phyloP scores from a whole-genome alignment of 345 rosid species.

The Hibiscus trionum region DNA sequence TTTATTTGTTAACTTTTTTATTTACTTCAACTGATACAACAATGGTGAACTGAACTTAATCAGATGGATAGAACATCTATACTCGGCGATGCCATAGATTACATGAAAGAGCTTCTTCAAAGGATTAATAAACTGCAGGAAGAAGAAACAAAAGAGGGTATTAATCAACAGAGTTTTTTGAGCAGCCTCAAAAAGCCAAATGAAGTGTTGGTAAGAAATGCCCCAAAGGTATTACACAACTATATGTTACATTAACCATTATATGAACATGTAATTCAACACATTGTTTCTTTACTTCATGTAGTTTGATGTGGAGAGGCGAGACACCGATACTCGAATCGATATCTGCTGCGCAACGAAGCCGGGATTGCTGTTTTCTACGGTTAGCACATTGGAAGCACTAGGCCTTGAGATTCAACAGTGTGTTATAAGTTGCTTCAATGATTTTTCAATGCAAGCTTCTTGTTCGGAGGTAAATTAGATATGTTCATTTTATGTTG shows the following conservation, averaged over 20 bases:
- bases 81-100: slow-evolving; percentile 45
- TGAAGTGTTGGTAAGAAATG: slow-evolving; percentile 57
- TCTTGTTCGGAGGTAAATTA: slow-evolving; percentile 71
- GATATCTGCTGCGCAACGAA: slow-evolving; percentile 72
- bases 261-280: neutral
- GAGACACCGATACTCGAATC: slow-evolving; percentile 48
- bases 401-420: slow-evolving; percentile 86
- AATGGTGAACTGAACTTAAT: neutral
- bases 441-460: slow-evolving; percentile 86
- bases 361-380: slow-evolving; percentile 75
- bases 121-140: slow-evolving; percentile 54
- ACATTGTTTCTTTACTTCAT: neutral
- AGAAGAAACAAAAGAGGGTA: slow-evolving; percentile 33
- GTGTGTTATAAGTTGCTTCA: slow-evolving; percentile 83
- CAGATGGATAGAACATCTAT: slow-evolving; percentile 50
- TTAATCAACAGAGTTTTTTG: slow-evolving; percentile 23
- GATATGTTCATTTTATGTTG: no score
- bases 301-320: slow-evolving; percentile 59
- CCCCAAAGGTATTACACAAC: slow-evolving; percentile 61
- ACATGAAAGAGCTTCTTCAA: slow-evolving; percentile 53
- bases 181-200: slow-evolving; percentile 40
- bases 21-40: no score
- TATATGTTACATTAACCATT: neutral
- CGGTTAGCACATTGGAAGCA: slow-evolving; percentile 75
- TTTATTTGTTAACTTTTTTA: neutral